Evolutionary conservation across 805 yeast genomes (phyloP).

Genomic region (Metschnikowia aberdeeniae): DNA sequence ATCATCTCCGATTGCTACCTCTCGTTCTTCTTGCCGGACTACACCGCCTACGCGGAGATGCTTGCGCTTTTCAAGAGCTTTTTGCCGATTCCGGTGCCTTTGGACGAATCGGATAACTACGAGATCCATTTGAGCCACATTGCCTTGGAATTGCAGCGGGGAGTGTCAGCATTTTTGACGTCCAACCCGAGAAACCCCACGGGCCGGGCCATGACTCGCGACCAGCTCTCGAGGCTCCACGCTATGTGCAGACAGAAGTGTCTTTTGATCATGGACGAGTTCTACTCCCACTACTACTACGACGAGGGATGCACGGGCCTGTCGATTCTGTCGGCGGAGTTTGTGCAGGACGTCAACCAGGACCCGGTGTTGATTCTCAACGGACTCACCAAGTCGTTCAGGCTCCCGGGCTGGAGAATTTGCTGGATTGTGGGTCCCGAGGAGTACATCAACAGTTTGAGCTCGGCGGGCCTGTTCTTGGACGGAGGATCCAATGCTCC

Average conservation of each 20-base stretch:
- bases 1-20: conserved; percentile 55
- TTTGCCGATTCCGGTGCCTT: conserved; percentile 60
- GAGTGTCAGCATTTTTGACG: conserved; percentile 54
- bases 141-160: conserved; percentile 49
- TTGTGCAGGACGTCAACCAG: conserved; percentile 49
- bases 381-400: conserved; percentile 57
- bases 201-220: conserved; percentile 47
- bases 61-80: conserved; percentile 57
- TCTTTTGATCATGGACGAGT: conserved; percentile 60
- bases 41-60: conserved; percentile 66
- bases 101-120: conserved; percentile 54
- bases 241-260: conserved; percentile 50
- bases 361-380: conserved; percentile 59
- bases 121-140: conserved; percentile 51
- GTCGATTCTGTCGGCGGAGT: conserved; percentile 47
- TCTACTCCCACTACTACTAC: conserved; percentile 56
- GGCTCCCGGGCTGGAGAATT: conserved; percentile 62
- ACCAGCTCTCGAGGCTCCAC: conserved; percentile 47
- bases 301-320: conserved; percentile 51
- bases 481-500: conserved; percentile 64
- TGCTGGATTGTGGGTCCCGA: conserved; percentile 65
- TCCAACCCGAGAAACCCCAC: conserved; percentile 65
- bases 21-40: conserved; percentile 58
- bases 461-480: conserved; percentile 56
- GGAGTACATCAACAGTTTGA: conserved; percentile 50